Evolutionary conservation across 1,284 basidiomycete species (phyloP).

Genomic region (Meripilus lineatus): DNA sequence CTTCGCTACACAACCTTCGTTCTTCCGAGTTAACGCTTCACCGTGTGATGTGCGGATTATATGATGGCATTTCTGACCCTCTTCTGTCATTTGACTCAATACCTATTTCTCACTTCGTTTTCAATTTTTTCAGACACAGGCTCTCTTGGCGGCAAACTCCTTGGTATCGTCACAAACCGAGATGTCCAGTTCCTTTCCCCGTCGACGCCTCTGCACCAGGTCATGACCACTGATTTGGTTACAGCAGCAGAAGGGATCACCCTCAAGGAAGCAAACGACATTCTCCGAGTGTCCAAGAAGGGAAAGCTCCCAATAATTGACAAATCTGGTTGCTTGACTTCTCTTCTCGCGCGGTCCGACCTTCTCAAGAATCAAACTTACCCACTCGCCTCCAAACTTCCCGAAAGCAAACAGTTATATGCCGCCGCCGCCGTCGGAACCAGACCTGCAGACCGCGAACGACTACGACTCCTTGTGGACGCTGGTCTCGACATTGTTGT

Average conservation of each 20-base stretch:
- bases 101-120: slow-evolving; percentile 1
- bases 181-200: slow-evolving; percentile 92
- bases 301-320: slow-evolving; percentile 95
- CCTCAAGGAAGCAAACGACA: slow-evolving; percentile 88
- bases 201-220: slow-evolving; percentile 64
- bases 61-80: slow-evolving; percentile 20
- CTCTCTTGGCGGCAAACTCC: slow-evolving; percentile 81
- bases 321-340: slow-evolving; percentile 67
- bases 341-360: slow-evolving; percentile 93
- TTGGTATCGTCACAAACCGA: slow-evolving; percentile 95
- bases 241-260: slow-evolving; percentile 85
- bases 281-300: slow-evolving; percentile 96
- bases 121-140: slow-evolving; percentile 67
- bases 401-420: slow-evolving; percentile 92
- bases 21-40: slow-evolving; percentile 77
- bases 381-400: slow-evolving; percentile 91
- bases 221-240: slow-evolving; percentile 89
- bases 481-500: slow-evolving; percentile 96
- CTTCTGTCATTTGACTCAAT: slow-evolving; percentile 10
- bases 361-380: slow-evolving; percentile 98
- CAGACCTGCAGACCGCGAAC: slow-evolving; percentile 82
- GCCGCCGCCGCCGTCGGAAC: slow-evolving; percentile 98
- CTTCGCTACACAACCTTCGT: slow-evolving; percentile 73
- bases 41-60: slow-evolving; percentile 69
- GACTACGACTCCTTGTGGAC: slow-evolving; percentile 83